A percentile compares a stretch with the other conserved stretches of the same genome.
Conservation (phyloP, 192 early-diverging fungal species). For the Linnemannia zychae region DNA sequence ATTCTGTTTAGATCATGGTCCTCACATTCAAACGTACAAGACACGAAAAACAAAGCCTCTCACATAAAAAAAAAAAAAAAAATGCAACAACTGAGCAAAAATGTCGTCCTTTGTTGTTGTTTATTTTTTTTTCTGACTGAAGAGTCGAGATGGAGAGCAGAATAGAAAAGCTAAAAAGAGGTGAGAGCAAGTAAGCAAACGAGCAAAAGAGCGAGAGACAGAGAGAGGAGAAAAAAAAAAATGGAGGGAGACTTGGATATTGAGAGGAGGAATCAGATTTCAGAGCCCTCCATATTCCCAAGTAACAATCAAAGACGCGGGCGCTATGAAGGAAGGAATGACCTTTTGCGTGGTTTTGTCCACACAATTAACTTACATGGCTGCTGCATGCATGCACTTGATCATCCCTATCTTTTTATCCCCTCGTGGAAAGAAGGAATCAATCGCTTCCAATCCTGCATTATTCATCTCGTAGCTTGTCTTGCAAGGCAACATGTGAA, state of each 20-base stretch:
- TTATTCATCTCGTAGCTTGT: no score
- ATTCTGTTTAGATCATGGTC: not conserved
- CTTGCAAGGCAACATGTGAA: no score
- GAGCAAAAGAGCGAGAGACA: no score
- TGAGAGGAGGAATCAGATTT: not conserved
- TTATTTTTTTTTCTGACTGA: not conserved
- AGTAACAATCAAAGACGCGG: not conserved
- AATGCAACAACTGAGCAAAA: slow-evolving; percentile 3
- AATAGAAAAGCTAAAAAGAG: no score
- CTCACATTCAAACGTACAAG: not conserved
- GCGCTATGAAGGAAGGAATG: not conserved
- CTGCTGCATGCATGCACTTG: not conserved
- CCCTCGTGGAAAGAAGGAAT: not conserved
- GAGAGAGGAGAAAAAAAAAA: not conserved
- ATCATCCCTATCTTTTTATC: not conserved
- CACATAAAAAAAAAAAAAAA: not conserved
- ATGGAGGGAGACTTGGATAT: not conserved
- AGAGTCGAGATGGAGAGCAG: slow-evolving; percentile 1
- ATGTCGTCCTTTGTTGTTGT: not conserved
- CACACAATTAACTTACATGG: not conserved
- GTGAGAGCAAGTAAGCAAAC: no score
- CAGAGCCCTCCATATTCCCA: not conserved
- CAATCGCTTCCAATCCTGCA: not conserved
- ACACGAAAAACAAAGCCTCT: not conserved
- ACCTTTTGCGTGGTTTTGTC: not conserved